phyloP scores from a whole-genome alignment of 1,139 yeast genomes.

The Blastobotrys serpentis region DNA sequence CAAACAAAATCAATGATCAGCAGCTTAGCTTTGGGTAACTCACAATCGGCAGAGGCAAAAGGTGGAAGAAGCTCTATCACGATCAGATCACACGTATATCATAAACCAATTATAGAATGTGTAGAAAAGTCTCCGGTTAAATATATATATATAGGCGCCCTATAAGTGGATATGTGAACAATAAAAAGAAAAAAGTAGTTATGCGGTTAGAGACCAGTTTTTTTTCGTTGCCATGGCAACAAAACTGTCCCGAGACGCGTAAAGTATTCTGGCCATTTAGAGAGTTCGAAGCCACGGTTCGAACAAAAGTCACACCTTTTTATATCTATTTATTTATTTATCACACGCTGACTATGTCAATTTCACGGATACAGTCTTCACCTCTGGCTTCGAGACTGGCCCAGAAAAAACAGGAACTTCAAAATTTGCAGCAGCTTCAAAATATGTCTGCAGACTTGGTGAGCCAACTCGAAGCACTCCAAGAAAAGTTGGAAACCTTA shows the following conservation, averaged over 20 bases:
- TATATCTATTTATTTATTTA: no score
- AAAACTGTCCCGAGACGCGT: neutral
- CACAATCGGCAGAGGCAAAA: no score
- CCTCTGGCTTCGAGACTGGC: slow-evolving; percentile 32
- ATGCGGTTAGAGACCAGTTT: no score
- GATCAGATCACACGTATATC: no score
- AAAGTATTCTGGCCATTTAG: neutral
- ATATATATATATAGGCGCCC: neutral
- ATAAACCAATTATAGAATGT: no score
- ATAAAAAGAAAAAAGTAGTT: neutral
- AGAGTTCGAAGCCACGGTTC: no score
- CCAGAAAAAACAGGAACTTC: slow-evolving; percentile 53
- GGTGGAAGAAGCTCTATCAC: no score
- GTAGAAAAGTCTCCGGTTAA: no score
- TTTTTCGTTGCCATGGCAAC: slow-evolving; percentile 4
- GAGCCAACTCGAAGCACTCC: slow-evolving; percentile 49
- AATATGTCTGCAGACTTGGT: slow-evolving; percentile 50
- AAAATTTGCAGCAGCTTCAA: slow-evolving; percentile 50
- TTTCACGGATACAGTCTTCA: slow-evolving; percentile 9
- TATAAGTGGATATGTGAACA: neutral
- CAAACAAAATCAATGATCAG: no score
- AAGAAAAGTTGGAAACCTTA: slow-evolving; percentile 50
- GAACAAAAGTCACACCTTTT: no score
- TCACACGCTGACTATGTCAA: slow-evolving; percentile 1
- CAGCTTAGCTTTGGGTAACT: no score